A percentile compares a stretch with the other conserved stretches of the same genome.
phyloP scores from a whole-genome alignment of 78 protist genomes.

The Dictyostelium citrinum region DNA sequence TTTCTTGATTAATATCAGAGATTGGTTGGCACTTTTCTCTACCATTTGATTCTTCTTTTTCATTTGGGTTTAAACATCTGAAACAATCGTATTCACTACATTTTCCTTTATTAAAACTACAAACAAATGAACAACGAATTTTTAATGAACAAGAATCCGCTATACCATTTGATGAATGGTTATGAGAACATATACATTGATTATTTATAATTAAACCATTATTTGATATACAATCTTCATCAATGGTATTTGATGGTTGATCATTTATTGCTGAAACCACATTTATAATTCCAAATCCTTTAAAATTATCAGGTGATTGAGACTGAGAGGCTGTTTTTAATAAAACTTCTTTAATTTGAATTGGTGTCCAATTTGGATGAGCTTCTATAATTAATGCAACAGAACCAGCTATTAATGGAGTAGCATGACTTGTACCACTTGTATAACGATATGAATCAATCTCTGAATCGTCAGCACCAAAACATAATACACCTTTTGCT shows the following conservation, averaged over 20 bases:
- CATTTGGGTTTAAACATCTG: not conserved
- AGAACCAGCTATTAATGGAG: slow-evolving; percentile 76
- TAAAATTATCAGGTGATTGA: not conserved
- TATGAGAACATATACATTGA: slow-evolving; percentile 9
- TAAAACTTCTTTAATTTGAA: slow-evolving; percentile 44
- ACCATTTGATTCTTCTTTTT: not conserved
- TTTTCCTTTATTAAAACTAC: slow-evolving; percentile 33
- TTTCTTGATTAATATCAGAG: not conserved
- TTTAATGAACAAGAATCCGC: not conserved
- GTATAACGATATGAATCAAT: not conserved
- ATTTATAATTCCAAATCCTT: slow-evolving; percentile 59
- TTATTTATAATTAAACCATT: not conserved
- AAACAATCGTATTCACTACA: slow-evolving; percentile 54
- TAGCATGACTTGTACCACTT: slow-evolving; percentile 69
- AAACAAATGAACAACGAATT: slow-evolving; percentile 20
- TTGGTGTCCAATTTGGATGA: slow-evolving; percentile 65
- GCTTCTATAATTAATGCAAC: slow-evolving; percentile 37
- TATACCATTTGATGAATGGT: not conserved
- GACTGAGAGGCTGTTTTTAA: not conserved
- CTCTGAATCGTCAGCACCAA: not conserved
- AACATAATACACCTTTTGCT: slow-evolving; percentile 36
- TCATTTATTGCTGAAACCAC: not conserved
- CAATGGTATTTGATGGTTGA: not conserved
- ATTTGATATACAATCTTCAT: not conserved
- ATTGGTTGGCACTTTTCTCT: not conserved